Conservation (phyloP, 805 yeast genomes). For the Candida piceae region DNA sequence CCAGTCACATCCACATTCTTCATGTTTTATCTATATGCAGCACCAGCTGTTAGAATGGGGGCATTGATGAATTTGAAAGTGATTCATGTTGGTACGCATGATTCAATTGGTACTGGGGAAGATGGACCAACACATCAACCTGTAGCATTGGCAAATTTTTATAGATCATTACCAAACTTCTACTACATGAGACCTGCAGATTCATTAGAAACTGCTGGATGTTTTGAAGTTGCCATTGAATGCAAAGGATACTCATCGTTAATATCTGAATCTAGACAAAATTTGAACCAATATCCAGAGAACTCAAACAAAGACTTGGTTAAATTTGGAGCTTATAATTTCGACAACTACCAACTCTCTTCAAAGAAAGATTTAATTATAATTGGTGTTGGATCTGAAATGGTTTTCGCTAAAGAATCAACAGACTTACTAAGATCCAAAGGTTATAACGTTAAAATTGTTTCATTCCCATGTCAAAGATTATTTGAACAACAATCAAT, state of each 20-base stretch:
- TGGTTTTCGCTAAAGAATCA: constrained; percentile 74
- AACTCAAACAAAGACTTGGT: constrained; percentile 81
- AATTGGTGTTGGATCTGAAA: constrained; percentile 94
- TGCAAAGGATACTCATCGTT: constrained; percentile 61
- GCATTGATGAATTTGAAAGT: constrained; percentile 79
- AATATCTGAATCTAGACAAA: constrained; percentile 77
- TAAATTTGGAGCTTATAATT: constrained; percentile 85
- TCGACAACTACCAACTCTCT: constrained; percentile 52
- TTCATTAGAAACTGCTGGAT: constrained; percentile 82
- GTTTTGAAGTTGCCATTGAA: constrained; percentile 61
- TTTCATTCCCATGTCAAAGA: constrained; percentile 87
- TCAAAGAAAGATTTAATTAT: constrained; percentile 48
- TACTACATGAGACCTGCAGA: constrained; percentile 90
- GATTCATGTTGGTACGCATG: constrained; percentile 85
- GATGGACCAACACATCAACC: constrained; percentile 95
- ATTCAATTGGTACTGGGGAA: constrained; percentile 87
- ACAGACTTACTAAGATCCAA: constrained; percentile 59
- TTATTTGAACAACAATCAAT: constrained; percentile 83
- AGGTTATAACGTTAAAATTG: constrained; percentile 74
- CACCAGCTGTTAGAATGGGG: constrained; percentile 82
- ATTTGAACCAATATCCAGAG: constrained; percentile 87
- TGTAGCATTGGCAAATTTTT: constrained; percentile 76
- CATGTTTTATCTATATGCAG: constrained; percentile 80
- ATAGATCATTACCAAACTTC: constrained; percentile 74
- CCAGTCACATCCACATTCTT: constrained; percentile 51